Percentiles rank a stretch among this genome's conserved stretches.
phyloP scores from a whole-genome alignment of 805 yeast genomes.

The Candida silvicultrix region DNA sequence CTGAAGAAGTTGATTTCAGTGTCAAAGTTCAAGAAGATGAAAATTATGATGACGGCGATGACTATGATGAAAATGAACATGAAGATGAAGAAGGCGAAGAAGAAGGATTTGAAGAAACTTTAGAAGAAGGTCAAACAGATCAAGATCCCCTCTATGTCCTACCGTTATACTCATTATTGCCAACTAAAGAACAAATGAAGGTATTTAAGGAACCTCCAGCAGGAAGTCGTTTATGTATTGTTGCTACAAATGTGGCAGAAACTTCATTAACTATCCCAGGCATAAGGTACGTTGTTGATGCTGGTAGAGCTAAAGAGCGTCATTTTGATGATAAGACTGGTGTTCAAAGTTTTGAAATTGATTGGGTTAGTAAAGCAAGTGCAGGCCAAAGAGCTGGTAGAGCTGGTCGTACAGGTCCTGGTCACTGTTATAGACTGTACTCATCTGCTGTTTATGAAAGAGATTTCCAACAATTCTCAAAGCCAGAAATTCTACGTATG shows the following conservation, averaged over 20 bases:
- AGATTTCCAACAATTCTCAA: slow-evolving; percentile 74
- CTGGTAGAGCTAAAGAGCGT: slow-evolving; percentile 91
- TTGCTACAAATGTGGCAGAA: slow-evolving; percentile 97
- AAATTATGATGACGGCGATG: slow-evolving; percentile 20
- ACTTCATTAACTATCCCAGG: slow-evolving; percentile 96
- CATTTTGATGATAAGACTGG: slow-evolving; percentile 77
- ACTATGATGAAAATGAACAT: slow-evolving; percentile 30
- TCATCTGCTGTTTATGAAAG: slow-evolving; percentile 92
- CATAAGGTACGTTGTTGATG: slow-evolving; percentile 87
- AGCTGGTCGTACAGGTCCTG: slow-evolving; percentile 99
- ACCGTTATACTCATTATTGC: slow-evolving; percentile 86
- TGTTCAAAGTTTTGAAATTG: slow-evolving; percentile 86
- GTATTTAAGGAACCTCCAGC: slow-evolving; percentile 82
- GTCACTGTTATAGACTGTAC: slow-evolving; percentile 87
- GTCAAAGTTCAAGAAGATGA: slow-evolving; percentile 24
- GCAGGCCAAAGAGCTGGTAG: slow-evolving; percentile 95
- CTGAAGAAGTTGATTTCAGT: slow-evolving; percentile 81
- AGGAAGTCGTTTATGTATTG: slow-evolving; percentile 82
- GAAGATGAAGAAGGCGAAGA: slow-evolving; percentile 40
- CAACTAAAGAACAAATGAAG: slow-evolving; percentile 93
- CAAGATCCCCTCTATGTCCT: slow-evolving; percentile 81
- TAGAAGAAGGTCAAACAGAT: slow-evolving; percentile 65
- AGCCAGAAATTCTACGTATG: slow-evolving; percentile 90
- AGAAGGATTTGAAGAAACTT: slow-evolving; percentile 60
- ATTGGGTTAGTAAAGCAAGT: slow-evolving; percentile 92